Evolutionary conservation across 495 filamentous ascomycete genomes (phyloP).

Genomic region (Sordaria brevicollis): DNA sequence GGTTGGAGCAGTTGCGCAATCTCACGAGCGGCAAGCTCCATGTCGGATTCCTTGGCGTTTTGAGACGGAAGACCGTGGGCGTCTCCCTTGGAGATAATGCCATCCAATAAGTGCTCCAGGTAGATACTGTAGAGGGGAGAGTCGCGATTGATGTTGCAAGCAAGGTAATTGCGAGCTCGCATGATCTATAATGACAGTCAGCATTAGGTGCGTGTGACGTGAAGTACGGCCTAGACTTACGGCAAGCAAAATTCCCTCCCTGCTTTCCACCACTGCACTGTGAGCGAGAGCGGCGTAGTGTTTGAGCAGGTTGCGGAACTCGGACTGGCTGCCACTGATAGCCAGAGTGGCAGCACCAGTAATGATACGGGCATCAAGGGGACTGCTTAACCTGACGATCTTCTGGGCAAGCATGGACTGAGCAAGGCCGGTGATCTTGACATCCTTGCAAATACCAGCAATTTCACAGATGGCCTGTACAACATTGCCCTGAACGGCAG

Average conservation of each 20-base stretch:
- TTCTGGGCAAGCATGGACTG: constrained; percentile 94
- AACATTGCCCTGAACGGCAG: constrained; percentile 62
- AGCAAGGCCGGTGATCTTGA: constrained; percentile 88
- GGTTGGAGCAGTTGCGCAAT: constrained; percentile 78
- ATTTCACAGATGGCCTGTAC: constrained; percentile 85
- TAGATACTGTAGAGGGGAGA: constrained; percentile 71
- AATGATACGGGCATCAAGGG: constrained; percentile 74
- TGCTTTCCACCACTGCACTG: constrained; percentile 57
- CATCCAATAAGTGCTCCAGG: constrained; percentile 70
- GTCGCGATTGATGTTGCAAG: constrained; percentile 50
- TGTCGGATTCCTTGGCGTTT: constrained; percentile 57
- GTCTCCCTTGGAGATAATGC: constrained; percentile 84
- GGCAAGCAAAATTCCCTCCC: constrained; percentile 46
- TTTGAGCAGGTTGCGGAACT: constrained; percentile 78
- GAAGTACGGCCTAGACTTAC: constrained; percentile 39
- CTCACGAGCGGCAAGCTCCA: constrained; percentile 69
- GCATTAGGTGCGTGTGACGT: not conserved
- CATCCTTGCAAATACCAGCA: constrained; percentile 67
- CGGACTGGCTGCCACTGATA: constrained; percentile 57
- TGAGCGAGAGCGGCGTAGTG: constrained; percentile 64
- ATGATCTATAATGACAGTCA: constrained; percentile 38
- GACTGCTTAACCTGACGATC: constrained; percentile 65
- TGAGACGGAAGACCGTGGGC: constrained; percentile 39
- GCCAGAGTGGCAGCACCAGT: constrained; percentile 71
- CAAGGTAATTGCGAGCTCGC: constrained; percentile 69